Percentiles rank a stretch among this genome's conserved stretches.
phyloP scores from a whole-genome alignment of 1,284 basidiomycete species.

The Ganoderma meredithae region DNA sequence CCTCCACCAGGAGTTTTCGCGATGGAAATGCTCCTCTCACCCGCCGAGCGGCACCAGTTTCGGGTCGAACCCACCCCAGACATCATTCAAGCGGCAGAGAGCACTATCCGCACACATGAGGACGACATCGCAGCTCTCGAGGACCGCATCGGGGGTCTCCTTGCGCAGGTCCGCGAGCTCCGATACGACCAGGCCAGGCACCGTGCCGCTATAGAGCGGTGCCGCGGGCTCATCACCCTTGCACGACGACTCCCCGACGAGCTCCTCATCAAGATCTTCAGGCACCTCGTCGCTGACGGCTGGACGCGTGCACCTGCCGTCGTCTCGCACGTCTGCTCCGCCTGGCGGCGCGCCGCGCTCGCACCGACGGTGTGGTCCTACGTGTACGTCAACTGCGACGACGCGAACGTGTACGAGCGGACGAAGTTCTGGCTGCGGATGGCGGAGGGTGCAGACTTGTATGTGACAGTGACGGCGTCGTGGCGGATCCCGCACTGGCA shows the following conservation, averaged over 20 bases:
- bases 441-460: slow-evolving; percentile 49
- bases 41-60: slow-evolving; percentile 26
- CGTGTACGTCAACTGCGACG: slow-evolving; percentile 59
- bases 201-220: slow-evolving; percentile 51
- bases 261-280: slow-evolving; percentile 62
- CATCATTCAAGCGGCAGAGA: slow-evolving; percentile 41
- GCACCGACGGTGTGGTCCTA: slow-evolving; percentile 65
- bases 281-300: slow-evolving; percentile 55
- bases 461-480: slow-evolving; percentile 53
- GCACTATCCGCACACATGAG: slow-evolving; percentile 50
- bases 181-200: slow-evolving; percentile 50
- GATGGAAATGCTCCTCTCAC: slow-evolving; percentile 15
- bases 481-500: slow-evolving; percentile 29
- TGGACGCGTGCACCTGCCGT: slow-evolving; percentile 64
- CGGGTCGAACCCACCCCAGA: slow-evolving; percentile 40
- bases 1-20: too few relatives aligned
- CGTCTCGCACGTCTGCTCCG: slow-evolving; percentile 65
- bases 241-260: slow-evolving; percentile 64
- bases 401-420: slow-evolving; percentile 49
- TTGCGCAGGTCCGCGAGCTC: slow-evolving; percentile 50
- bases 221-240: slow-evolving; percentile 59
- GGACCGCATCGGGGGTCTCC: slow-evolving; percentile 49
- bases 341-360: slow-evolving; percentile 62
- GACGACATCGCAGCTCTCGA: slow-evolving; percentile 50
- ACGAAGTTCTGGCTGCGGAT: slow-evolving; percentile 60